Evolutionary conservation across 768 basidiomycete genomes (phyloP).

Genomic region (Suillus subaureus): DNA sequence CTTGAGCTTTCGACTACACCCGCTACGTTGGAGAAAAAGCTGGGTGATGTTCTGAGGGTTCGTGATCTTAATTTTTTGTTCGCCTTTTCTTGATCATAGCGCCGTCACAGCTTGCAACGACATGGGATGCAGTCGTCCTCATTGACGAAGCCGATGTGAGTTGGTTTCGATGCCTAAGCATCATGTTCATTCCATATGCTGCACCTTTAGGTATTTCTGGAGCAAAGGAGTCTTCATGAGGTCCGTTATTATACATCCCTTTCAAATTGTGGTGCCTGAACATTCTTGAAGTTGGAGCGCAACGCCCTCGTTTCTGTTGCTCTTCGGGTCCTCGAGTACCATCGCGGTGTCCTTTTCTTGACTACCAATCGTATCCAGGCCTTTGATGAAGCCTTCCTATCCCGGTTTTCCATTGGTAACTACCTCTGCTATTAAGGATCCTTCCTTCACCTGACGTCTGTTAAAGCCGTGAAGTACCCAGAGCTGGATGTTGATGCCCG

Average conservation of each 20-base stretch:
- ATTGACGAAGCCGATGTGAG: conserved; percentile 48
- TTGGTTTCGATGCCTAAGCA: background rate
- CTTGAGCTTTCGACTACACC: conserved; percentile 56
- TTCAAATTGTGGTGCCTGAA: background rate
- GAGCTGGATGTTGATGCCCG: conserved; percentile 28
- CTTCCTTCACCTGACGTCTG: background rate
- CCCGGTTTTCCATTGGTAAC: conserved; percentile 59
- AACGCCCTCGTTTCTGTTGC: conserved; percentile 78
- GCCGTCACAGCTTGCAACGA: conserved; percentile 54
- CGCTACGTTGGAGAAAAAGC: conserved; percentile 41
- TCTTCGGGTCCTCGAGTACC: conserved; percentile 61
- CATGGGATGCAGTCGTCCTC: conserved; percentile 62
- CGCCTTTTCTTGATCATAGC: conserved; percentile 28
- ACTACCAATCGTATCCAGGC: conserved; percentile 40
- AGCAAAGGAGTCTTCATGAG: conserved; percentile 65
- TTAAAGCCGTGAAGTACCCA: conserved; percentile 26
- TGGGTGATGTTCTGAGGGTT: conserved; percentile 30
- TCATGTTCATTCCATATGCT: background rate
- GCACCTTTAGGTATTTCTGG: conserved; percentile 65
- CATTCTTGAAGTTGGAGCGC: conserved; percentile 42
- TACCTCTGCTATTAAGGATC: background rate
- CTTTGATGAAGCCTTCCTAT: conserved; percentile 72
- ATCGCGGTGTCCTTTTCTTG: conserved; percentile 61
- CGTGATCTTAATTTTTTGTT: background rate
- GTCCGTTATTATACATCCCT: background rate